Conservation (phyloP, 2,329 filamentous ascomycete genomes). For the Aspergillus pseudoviridinutans region DNA sequence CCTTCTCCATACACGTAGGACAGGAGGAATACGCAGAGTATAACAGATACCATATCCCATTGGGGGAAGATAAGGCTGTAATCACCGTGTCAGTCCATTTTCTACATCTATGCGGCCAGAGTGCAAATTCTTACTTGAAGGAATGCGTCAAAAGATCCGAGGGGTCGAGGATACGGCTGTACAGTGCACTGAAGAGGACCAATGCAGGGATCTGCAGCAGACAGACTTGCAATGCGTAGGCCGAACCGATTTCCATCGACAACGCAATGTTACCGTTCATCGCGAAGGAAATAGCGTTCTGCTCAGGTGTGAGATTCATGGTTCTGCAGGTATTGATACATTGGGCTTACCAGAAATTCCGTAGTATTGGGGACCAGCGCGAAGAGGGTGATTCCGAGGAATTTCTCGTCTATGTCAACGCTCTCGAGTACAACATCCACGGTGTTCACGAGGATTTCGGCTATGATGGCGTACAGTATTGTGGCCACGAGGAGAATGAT, state of each 20-base stretch:
- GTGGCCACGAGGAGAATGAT: slow-evolving; percentile 87
- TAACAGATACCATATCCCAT: slow-evolving; percentile 98
- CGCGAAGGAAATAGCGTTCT: slow-evolving; percentile 98
- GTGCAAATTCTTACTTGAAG: slow-evolving; percentile 46
- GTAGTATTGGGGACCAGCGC: slow-evolving; percentile 97
- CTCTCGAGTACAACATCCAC: slow-evolving; percentile 94
- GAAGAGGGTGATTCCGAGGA: slow-evolving; percentile 93
- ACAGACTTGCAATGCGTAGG: slow-evolving; percentile 94
- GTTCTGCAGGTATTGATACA: background rate
- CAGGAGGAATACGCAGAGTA: slow-evolving; percentile 89
- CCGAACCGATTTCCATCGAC: slow-evolving; percentile 98
- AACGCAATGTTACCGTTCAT: slow-evolving; percentile 99
- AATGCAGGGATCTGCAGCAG: slow-evolving; percentile 89
- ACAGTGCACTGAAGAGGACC: slow-evolving; percentile 82
- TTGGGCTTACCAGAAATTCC: slow-evolving; percentile 77
- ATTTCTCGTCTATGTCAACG: slow-evolving; percentile 92
- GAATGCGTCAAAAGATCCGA: slow-evolving; percentile 49
- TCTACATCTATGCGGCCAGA: background rate
- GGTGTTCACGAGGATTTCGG: slow-evolving; percentile 93
- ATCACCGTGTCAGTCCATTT: background rate
- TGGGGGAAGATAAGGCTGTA: slow-evolving; percentile 85
- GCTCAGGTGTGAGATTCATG: background rate
- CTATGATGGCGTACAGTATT: slow-evolving; percentile 90
- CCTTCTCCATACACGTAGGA: slow-evolving; percentile 98
- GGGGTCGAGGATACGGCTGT: slow-evolving; percentile 55